Conservation (phyloP, 257 asterid species). For the Thymus quinquecostatus region DNA sequence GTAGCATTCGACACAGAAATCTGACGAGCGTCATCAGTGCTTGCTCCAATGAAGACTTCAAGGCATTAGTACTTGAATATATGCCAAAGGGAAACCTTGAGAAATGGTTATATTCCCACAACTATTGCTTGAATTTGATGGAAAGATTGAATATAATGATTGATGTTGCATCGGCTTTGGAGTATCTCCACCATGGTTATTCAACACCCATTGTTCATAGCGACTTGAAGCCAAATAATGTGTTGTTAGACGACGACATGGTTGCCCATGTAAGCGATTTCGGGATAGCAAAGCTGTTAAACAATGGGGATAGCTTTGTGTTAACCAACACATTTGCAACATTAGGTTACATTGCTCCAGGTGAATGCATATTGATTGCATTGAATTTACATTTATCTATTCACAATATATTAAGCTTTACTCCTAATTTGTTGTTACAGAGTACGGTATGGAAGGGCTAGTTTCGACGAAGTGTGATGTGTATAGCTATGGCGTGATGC, state of each 20-base stretch:
- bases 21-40: constrained; percentile 36
- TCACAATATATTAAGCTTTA: not conserved
- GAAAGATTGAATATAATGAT: not conserved
- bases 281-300: not conserved
- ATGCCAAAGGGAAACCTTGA: constrained; percentile 38
- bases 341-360: constrained; percentile 1
- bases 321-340: not conserved
- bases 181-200: not conserved
- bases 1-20: constrained; percentile 42
- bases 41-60: constrained; percentile 42
- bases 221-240: not conserved
- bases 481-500: constrained; percentile 1
- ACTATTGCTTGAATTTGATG: not conserved
- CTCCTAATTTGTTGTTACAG: not conserved
- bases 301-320: not conserved
- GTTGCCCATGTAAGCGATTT: not conserved
- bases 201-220: not conserved
- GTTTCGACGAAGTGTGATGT: constrained; percentile 13
- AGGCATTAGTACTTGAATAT: constrained; percentile 1
- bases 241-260: not conserved
- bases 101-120: not conserved
- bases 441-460: not conserved
- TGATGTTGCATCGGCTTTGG: constrained; percentile 4
- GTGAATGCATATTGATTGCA: not conserved
- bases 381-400: not conserved